Percentiles rank a stretch among this genome's conserved stretches.
These are phyloP conservation scores for Ilex aquifolium DNA, from an alignment of 257 asterid genomes.

Conservation along the genomic window DNA sequence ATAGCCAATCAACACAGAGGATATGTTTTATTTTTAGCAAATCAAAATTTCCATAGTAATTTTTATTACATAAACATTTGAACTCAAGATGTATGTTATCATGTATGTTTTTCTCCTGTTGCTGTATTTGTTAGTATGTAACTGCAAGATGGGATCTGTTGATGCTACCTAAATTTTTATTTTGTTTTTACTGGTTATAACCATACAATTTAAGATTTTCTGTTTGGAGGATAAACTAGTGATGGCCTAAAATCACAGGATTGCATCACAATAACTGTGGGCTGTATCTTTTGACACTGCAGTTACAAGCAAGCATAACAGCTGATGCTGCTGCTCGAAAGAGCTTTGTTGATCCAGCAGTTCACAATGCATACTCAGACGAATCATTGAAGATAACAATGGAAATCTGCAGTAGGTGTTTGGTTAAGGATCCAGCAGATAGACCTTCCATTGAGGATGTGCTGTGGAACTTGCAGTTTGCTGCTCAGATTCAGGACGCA, in stretches of 20 bases:
- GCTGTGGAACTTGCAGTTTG: conserved; percentile 89
- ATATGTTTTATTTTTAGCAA: too few relatives aligned
- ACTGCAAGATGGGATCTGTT: too few relatives aligned
- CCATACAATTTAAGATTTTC: too few relatives aligned
- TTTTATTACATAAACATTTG: neutral
- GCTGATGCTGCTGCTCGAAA: conserved; percentile 50
- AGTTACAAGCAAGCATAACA: conserved; percentile 45
- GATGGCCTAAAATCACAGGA: neutral
- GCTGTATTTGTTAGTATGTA: too few relatives aligned
- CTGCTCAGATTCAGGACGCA: conserved; percentile 82
- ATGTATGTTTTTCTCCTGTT: neutral
- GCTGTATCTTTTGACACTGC: conserved; percentile 7
- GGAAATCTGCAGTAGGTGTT: conserved; percentile 75
- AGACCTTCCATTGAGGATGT: conserved; percentile 87
- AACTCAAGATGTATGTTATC: neutral
- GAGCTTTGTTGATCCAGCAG: conserved; percentile 47
- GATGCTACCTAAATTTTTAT: too few relatives aligned
- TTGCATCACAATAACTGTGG: neutral
- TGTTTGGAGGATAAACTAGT: neutral
- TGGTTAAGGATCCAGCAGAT: conserved; percentile 47
- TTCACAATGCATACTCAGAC: conserved; percentile 42
- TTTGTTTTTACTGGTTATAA: neutral
- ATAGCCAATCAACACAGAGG: too few relatives aligned
- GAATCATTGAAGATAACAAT: conserved; percentile 67
- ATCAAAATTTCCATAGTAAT: conserved; percentile 10